These are phyloP conservation scores for Torulaspora franciscae DNA, from an alignment of 805 yeast species.

Conservation along the genomic window DNA sequence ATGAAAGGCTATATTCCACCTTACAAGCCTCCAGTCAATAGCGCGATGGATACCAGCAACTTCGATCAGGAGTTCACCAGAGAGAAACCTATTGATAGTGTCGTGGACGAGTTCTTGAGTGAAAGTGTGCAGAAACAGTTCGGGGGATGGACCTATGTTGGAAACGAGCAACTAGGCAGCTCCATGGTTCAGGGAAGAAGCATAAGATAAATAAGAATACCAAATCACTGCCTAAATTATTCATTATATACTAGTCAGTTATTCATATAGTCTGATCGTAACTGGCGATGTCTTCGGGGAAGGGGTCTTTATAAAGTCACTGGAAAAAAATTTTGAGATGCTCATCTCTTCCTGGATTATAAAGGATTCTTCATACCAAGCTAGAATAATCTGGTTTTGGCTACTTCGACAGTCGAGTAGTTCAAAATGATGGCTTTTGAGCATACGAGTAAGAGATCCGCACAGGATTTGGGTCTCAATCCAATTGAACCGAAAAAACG, in stretches of 20 bases:
- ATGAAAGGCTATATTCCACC: conserved; percentile 92
- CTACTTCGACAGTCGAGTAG: neutral
- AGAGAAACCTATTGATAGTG: conserved; percentile 92
- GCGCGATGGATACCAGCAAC: conserved; percentile 84
- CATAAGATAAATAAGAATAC: conserved; percentile 16
- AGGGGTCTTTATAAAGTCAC: neutral
- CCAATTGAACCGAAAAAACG: conserved; percentile 27
- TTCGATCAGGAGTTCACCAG: conserved; percentile 89
- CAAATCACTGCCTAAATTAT: neutral
- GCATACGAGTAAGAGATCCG: conserved; percentile 25
- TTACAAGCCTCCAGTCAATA: conserved; percentile 84
- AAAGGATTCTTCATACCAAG: too few relatives aligned
- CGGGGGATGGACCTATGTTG: conserved; percentile 98
- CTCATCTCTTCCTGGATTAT: conserved; percentile 5
- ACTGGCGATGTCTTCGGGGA: conserved; percentile 3
- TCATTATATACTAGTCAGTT: neutral
- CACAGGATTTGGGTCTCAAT: conserved; percentile 9
- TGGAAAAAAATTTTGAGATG: conserved; percentile 18
- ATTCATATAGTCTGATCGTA: neutral
- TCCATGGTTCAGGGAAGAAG: conserved; percentile 35
- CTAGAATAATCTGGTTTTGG: neutral
- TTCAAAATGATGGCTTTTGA: conserved; percentile 33
- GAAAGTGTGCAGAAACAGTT: conserved; percentile 96
- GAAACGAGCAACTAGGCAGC: conserved; percentile 47
- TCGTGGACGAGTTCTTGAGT: conserved; percentile 84